Conservation (phyloP, 176 grass and related monocot genomes). For the Carex parvula region DNA sequence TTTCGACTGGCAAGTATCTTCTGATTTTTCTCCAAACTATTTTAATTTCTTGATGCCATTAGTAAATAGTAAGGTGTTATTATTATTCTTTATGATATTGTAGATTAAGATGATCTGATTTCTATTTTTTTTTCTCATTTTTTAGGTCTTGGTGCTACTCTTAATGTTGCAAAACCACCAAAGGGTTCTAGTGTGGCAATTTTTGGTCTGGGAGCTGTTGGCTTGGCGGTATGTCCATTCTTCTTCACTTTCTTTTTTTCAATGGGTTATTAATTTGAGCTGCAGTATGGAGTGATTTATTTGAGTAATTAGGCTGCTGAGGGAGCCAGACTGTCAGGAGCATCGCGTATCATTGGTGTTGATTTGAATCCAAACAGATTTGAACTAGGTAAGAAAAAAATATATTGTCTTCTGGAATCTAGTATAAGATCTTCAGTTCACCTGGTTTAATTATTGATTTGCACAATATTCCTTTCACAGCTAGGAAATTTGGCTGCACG, state of each 20-base stretch:
- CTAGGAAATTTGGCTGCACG: conserved; percentile 86
- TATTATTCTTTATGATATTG: not conserved
- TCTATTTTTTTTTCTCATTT: not conserved
- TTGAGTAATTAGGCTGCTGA: conserved; percentile 60
- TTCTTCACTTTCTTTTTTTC: not conserved
- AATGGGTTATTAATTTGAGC: not conserved
- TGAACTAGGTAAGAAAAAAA: conserved; percentile 47
- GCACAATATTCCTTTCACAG: conserved; percentile 26
- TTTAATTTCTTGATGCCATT: not conserved
- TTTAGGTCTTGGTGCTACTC: conserved; percentile 63
- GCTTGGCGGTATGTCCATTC: conserved; percentile 53
- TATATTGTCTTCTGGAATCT: not conserved
- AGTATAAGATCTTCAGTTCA: not conserved
- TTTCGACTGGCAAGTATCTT: conserved; percentile 55
- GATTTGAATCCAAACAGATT: conserved; percentile 71
- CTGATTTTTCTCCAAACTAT: not conserved
- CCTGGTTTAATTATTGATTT: not conserved
- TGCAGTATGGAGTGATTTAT: not conserved
- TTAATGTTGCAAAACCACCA: conserved; percentile 74
- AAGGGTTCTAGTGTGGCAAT: conserved; percentile 63
- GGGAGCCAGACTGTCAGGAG: conserved; percentile 65
- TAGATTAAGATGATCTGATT: not conserved
- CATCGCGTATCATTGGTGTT: conserved; percentile 78
- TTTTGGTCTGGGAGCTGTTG: conserved; percentile 83
- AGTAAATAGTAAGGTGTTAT: not conserved